A percentile compares a stretch with the other conserved stretches of the same genome.
Conservation (phyloP, 768 basidiomycete genomes). For the Lactifluus piperatus region DNA sequence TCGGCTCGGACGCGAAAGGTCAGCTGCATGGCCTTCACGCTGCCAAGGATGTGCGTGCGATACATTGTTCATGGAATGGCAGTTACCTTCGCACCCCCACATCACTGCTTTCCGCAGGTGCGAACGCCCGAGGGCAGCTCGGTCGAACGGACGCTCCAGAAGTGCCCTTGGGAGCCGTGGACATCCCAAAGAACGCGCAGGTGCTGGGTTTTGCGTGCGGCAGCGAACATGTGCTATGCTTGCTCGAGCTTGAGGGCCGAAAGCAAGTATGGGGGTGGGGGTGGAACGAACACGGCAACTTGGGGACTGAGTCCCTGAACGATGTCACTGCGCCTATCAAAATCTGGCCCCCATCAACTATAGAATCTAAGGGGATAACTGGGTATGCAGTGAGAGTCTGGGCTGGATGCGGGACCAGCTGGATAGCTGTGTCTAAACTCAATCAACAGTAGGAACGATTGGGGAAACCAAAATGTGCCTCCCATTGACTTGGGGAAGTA, state of each 20-base stretch:
- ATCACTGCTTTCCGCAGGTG: constrained; percentile 43
- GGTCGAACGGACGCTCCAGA: constrained; percentile 31
- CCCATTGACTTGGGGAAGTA: neutral
- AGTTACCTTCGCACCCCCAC: constrained; percentile 39
- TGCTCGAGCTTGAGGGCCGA: constrained; percentile 20
- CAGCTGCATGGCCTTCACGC: constrained; percentile 42
- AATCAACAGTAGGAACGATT: neutral
- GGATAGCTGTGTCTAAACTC: constrained; percentile 28
- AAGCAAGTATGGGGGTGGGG: constrained; percentile 74
- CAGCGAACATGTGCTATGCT: constrained; percentile 70
- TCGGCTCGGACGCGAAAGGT: constrained; percentile 68
- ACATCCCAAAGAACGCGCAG: constrained; percentile 25
- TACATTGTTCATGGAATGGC: constrained; percentile 76
- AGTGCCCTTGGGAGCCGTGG: constrained; percentile 22
- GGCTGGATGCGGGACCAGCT: constrained; percentile 48
- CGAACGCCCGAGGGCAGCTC: constrained; percentile 55
- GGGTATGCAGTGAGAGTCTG: constrained; percentile 26
- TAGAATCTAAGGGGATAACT: neutral
- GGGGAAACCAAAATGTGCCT: neutral
- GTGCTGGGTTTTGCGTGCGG: constrained; percentile 42
- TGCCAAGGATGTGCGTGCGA: constrained; percentile 24
- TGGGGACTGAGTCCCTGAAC: constrained; percentile 55
- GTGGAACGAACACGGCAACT: constrained; percentile 98
- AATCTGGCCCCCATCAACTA: constrained; percentile 41
- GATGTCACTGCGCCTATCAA: constrained; percentile 44